phyloP scores from a whole-genome alignment of 441 rosid genomes.

The Populus hybrid region DNA sequence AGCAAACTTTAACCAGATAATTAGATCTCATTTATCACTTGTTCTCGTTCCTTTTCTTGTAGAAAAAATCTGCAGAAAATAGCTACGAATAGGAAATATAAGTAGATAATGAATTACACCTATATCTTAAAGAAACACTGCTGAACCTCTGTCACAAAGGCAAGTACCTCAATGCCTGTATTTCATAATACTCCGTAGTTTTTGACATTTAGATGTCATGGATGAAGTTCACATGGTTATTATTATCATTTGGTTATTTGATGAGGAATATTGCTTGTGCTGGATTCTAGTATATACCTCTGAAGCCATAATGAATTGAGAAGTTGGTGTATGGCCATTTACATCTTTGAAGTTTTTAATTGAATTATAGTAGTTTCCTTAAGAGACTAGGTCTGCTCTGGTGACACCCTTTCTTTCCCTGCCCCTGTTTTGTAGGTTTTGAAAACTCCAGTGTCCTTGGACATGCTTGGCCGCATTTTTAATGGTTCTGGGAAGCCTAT shows the following conservation, averaged over 20 bases:
- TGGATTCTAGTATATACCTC: not conserved
- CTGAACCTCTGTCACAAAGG: not conserved
- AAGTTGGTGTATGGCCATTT: not conserved
- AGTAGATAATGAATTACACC: not conserved
- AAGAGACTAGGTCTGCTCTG: not conserved
- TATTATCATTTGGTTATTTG: not conserved
- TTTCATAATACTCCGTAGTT: not conserved
- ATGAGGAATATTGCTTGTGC: not conserved
- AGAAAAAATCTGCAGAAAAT: not conserved
- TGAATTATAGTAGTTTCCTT: not conserved
- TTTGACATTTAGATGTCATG: not conserved
- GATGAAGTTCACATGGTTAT: not conserved
- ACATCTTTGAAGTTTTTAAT: not conserved
- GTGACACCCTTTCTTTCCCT: not conserved
- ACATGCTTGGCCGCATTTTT: constrained; percentile 99
- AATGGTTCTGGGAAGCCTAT: constrained; percentile 99
- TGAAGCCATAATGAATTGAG: not conserved
- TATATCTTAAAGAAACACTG: not conserved
- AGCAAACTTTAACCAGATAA: not conserved
- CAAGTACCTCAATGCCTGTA: not conserved
- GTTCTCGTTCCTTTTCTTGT: not conserved
- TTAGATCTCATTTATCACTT: not conserved
- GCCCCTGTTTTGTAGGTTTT: constrained; percentile 54
- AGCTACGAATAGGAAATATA: not conserved
- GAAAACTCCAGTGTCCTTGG: constrained; percentile 94